Evolutionary conservation across 495 filamentous ascomycete species (phyloP).

Genomic region (Podospora bellae-mahoneyi): DNA sequence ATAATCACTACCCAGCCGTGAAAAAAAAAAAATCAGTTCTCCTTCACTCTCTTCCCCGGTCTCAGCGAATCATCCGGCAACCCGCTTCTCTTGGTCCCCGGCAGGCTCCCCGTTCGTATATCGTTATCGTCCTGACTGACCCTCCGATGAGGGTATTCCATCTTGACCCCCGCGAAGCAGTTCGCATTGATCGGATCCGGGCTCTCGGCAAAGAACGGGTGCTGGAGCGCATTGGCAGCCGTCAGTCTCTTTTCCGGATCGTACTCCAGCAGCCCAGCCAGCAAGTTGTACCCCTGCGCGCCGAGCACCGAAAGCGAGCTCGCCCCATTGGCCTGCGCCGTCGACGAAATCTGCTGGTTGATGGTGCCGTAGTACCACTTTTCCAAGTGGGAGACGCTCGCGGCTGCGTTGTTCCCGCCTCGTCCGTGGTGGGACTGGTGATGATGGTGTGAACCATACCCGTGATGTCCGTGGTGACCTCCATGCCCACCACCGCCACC

Average conservation of each 20-base stretch:
- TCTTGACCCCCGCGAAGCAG: slow-evolving; percentile 86
- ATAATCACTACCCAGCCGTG: background rate
- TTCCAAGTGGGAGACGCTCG: slow-evolving; percentile 42
- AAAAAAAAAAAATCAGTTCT: slow-evolving; percentile 28
- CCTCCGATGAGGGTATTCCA: slow-evolving; percentile 82
- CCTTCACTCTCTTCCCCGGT: slow-evolving; percentile 66
- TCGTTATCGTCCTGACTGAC: slow-evolving; percentile 95
- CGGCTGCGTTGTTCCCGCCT: background rate
- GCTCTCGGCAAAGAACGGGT: slow-evolving; percentile 75
- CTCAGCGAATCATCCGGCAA: slow-evolving; percentile 69
- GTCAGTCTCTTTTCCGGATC: slow-evolving; percentile 87
- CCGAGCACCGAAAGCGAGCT: slow-evolving; percentile 55
- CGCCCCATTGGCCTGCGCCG: slow-evolving; percentile 32
- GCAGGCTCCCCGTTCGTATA: slow-evolving; percentile 78
- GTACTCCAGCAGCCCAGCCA: slow-evolving; percentile 81
- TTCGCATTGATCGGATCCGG: slow-evolving; percentile 61
- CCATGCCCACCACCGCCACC: slow-evolving; percentile 20
- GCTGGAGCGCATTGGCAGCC: slow-evolving; percentile 77
- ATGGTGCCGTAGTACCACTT: slow-evolving; percentile 58
- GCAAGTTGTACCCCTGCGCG: slow-evolving; percentile 72
- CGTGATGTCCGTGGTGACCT: slow-evolving; percentile 43
- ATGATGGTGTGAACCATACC: slow-evolving; percentile 49
- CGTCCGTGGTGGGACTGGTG: slow-evolving; percentile 41
- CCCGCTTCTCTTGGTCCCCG: slow-evolving; percentile 88
- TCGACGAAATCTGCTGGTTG: slow-evolving; percentile 47